Evolutionary conservation across 2,329 filamentous ascomycete species (phyloP), one percentile per base, ranked within the genome.

Genomic region (Juglanconis sp.): DNA sequence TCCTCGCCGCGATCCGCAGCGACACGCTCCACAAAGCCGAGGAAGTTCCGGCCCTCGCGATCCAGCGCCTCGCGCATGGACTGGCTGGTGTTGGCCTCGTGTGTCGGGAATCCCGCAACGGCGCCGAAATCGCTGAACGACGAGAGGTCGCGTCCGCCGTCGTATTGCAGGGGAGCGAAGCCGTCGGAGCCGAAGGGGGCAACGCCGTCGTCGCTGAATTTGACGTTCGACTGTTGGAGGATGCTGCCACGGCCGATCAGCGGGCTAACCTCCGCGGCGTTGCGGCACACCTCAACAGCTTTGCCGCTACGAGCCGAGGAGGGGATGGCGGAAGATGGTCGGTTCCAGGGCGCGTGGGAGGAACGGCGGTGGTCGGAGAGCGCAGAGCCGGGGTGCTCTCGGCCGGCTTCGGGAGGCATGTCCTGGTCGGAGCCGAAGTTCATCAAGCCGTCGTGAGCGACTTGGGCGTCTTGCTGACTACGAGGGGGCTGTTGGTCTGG

Each of bases 281-380:
- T 68, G 4, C 68, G 65, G 51, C 66, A 66, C 50, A 73, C 53
- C 73, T 76, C 63, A 73, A 74, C 32, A 68, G 74, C 66, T 74
- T 77, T 54, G 74, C 68, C 68, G 38, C 71, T 76, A 11, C 76
- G 78, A 40, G 77, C 67, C 3, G 77, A 79, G 0, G 82, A 84
- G 0, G 78, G 81, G 1, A 79, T 70, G 3, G 72, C 68, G 0
- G 81, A 77, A 7, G 76, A 84, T 3, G 73, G 75, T 3, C 78
- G 79, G 63, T 80, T 82, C 82, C 82, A 84, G 4, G 82, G 82
- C 68, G 80, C 73, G 59, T 81, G 71, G 15, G 77, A 79, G 13
- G 61, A 58, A 40, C 32, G 61, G 2, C 79, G 82, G 44, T 57
- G 53, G 36, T 65, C 63, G 8, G 63, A 64, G 17, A 62, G 53